A percentile compares a stretch with the other conserved stretches of the same genome.
Conservation (phyloP, 768 basidiomycete species). For the Calvatia gigantea region DNA sequence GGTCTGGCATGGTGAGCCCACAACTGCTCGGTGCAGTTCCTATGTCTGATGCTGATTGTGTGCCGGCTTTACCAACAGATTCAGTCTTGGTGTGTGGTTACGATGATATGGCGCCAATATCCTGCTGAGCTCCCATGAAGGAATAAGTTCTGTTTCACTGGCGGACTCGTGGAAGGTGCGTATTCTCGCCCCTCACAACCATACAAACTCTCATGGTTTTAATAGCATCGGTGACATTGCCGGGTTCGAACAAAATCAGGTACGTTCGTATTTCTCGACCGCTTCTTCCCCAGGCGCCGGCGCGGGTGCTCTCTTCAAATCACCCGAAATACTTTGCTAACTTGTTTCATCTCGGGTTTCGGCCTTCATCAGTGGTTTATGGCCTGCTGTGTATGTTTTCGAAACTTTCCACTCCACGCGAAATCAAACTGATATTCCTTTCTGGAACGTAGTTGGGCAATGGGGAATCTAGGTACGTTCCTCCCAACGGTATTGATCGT, state of each 20-base stretch:
- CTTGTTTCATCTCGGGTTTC: not conserved
- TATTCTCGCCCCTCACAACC: constrained; percentile 13
- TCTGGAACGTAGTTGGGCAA: constrained; percentile 36
- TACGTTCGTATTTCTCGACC: constrained; percentile 9
- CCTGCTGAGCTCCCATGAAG: constrained; percentile 13
- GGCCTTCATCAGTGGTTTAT: constrained; percentile 23
- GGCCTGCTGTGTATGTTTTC: constrained; percentile 33
- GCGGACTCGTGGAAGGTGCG: constrained; percentile 58
- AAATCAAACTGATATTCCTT: not conserved
- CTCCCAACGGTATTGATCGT: not conserved
- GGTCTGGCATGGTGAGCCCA: constrained; percentile 43
- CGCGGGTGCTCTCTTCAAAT: not conserved
- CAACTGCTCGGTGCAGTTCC: not conserved
- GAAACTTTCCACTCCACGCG: not conserved
- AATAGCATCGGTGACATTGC: constrained; percentile 24
- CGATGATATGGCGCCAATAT: not conserved
- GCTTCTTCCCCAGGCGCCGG: too few species aligned
- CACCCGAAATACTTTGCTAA: not conserved
- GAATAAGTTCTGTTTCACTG: constrained; percentile 76
- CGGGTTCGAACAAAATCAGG: constrained; percentile 23
- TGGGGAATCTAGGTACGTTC: constrained; percentile 49
- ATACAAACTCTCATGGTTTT: not conserved
- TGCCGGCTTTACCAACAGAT: constrained; percentile 21
- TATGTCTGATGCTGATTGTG: not conserved
- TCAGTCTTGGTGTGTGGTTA: constrained; percentile 27